Evolutionary conservation across 805 yeast genomes (phyloP).

Genomic region (Myxozyma melibiosi): DNA sequence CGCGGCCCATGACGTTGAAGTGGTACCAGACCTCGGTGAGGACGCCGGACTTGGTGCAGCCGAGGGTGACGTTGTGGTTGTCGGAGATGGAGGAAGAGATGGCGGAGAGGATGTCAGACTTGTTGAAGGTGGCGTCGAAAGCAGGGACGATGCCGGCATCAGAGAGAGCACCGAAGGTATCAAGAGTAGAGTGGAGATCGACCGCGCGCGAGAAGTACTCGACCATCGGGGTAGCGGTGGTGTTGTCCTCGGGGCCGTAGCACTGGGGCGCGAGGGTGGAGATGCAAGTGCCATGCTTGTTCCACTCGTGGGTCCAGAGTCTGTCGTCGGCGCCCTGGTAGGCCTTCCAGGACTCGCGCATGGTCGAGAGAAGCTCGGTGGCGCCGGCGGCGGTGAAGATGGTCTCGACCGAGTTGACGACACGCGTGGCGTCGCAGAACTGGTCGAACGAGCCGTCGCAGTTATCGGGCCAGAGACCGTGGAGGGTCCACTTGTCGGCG

Average conservation of each 20-base stretch:
- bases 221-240: constrained; percentile 51
- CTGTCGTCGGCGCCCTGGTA: constrained; percentile 65
- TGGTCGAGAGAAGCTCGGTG: constrained; percentile 54
- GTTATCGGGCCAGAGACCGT: constrained; percentile 87
- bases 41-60: constrained; percentile 56
- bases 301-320: constrained; percentile 89
- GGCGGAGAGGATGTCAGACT: constrained; percentile 44
- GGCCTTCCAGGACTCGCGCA: constrained; percentile 73
- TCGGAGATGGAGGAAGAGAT: constrained; percentile 40
- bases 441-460: constrained; percentile 83
- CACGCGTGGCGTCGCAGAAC: constrained; percentile 67
- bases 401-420: constrained; percentile 53
- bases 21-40: constrained; percentile 78
- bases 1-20: constrained; percentile 72
- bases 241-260: constrained; percentile 48
- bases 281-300: constrained; percentile 93
- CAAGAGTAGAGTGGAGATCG: constrained; percentile 57
- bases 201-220: constrained; percentile 70
- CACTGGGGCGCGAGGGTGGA: constrained; percentile 75
- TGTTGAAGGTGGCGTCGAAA: constrained; percentile 56
- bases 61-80: constrained; percentile 58
- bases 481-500: constrained; percentile 70
- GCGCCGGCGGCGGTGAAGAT: constrained; percentile 50
- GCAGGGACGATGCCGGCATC: constrained; percentile 74
- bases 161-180: constrained; percentile 68